Base-by-base conservation (phyloP, 768 basidiomycete genomes). In the Lactarius indigo region DNA sequence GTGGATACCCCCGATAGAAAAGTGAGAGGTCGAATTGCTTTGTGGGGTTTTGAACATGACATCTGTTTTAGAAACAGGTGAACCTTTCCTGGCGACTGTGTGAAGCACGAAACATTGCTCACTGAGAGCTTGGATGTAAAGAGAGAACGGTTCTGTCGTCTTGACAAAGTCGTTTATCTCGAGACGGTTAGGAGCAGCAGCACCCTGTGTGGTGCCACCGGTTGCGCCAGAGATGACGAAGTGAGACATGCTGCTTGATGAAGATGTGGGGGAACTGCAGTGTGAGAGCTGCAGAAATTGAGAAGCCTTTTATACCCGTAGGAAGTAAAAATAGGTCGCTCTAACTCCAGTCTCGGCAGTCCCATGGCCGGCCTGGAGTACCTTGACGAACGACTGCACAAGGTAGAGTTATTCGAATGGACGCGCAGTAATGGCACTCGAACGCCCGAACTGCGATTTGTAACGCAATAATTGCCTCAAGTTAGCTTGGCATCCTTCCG, bases 51-150 rank as follows among this genome's bases (percentile, higher is more conserved):
- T 58, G 54, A 73, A 75, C 71, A 81, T 78, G 18, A 64, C 55
- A 64, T 73, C 78, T 81, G 44, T 35, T 56, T 33, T n/a, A 33
- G 9, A 23, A 23, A 30, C 33, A 20, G 30, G 61, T 59, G 60
- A n/a, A 5, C n/a, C 12, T 33, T 15, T 23, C 55, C n/a, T 12
- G 12, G 15, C 39, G 9, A 50, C 26, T n/a, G 3, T 15, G 30
- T 39, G 23, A 15, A 15, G 10, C 35, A 26, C 52, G 55, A 28
- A 39, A 57, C 55, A 44, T 42, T 0, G 75, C 82, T 59, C 55
- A 84, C 83, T 71, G 57, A 84, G 75, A 2, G 83, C 83, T 66
- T 83, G 83, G 52, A 85, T 73, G 66, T 82, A 85, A 2, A 85
- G 77, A 20, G 84, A 82, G 70, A 84, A 84, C 64, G 80, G 78